Conservation (phyloP, 345 rosid genomes). For the Schrenkiella parvula region DNA sequence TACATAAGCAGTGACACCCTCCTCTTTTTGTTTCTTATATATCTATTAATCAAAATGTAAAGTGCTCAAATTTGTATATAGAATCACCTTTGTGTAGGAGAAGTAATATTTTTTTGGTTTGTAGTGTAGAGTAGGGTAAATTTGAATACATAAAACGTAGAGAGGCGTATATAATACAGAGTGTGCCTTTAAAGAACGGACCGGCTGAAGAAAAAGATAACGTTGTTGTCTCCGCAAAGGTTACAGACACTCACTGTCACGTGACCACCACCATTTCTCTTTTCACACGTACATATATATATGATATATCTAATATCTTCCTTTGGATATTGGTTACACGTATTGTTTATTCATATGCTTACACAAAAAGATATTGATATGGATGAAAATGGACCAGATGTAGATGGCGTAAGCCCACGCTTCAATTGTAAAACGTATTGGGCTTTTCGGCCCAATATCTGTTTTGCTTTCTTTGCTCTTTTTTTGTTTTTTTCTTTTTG, state of each 20-base stretch:
- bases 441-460: slow-evolving; percentile 4
- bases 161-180: slow-evolving; percentile 26
- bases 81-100: neutral
- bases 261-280: slow-evolving; percentile 27
- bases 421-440: neutral
- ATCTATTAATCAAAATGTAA: neutral
- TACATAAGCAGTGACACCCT: neutral
- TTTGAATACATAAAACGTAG: slow-evolving; percentile 22
- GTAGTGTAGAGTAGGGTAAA: slow-evolving; percentile 27
- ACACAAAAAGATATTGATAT: neutral
- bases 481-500: too few species aligned
- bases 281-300: neutral
- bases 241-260: slow-evolving; percentile 24
- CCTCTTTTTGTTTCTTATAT: neutral
- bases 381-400: neutral
- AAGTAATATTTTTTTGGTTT: slow-evolving; percentile 8
- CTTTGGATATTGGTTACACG: neutral
- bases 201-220: slow-evolving; percentile 23
- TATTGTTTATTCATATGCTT: neutral
- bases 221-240: slow-evolving; percentile 35
- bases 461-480: neutral
- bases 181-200: slow-evolving; percentile 23
- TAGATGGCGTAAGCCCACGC: slow-evolving; percentile 2
- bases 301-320: neutral
- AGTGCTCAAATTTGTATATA: too few species aligned